Base-by-base conservation (phyloP, 495 filamentous ascomycete genomes). In the Cudoniella acicularis region DNA sequence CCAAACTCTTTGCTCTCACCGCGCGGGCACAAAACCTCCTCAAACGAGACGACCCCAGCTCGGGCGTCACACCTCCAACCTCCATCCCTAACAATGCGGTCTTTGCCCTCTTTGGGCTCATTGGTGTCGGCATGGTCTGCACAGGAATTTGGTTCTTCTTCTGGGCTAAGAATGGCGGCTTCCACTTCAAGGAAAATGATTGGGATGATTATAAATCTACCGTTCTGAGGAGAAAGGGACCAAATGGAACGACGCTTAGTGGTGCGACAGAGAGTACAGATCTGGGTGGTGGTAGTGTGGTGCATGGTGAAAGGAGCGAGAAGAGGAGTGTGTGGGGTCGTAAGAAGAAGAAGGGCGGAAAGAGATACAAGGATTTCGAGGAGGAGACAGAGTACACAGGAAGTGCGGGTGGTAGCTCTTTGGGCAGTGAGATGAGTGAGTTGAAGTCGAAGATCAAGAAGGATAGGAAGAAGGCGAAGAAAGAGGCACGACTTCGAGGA, bases 141-240 rank as follows among this genome's bases (percentile, higher is more conserved):
- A 83, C 79, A 0, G 78, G 74, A 20, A 89, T 97, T 61, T 98
- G 94, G 94, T 96, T 98, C 77, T 98, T 98, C 80, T 96, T 98
- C 82, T 95, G 88, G 88, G 91, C 92, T 54, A 91, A 88, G 73
- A 94, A 97, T 68, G 95, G 93, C 64, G 95, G 94, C 1, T 97
- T 97, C 75, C 73, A 86, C 57, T 98, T 89, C 79, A 80, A 79
- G 17, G 75, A 91, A 56, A 77, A 83, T 49, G 94, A 98, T 72
- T 98, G 94, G 94, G 92, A 96, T 0, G 94, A 98, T 63, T 98
- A 98, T 83, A 97, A 97, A 70, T 88, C 88, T 2, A 97, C 95
- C 0, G 95, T 98, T 10, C 75, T 98, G n/a, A 86, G 94, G 26
- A 87, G 93, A 53, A 92, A 90, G 70, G 92, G 91, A 0, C 90